A percentile compares a stretch with the other conserved stretches of the same genome.
phyloP scores from a whole-genome alignment of 805 yeast genomes.

The Myxozyma monticola region DNA sequence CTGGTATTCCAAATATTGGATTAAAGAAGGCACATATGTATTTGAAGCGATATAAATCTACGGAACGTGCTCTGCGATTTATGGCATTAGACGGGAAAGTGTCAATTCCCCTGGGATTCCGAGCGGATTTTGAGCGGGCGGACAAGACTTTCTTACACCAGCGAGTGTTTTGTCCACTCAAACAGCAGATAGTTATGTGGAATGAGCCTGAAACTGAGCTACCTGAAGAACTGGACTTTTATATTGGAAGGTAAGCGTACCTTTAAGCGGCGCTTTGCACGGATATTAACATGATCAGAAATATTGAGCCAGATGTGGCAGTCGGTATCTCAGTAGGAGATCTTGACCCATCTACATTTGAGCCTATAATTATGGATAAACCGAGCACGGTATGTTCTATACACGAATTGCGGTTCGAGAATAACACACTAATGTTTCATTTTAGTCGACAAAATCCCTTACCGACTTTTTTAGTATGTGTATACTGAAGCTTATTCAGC shows the following conservation, averaged over 20 bases:
- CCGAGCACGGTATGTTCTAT: neutral
- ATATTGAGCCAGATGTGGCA: slow-evolving; percentile 51
- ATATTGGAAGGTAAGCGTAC: slow-evolving; percentile 35
- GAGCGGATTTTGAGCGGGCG: slow-evolving; percentile 64
- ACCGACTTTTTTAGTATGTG: too few relatives aligned
- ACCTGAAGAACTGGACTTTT: slow-evolving; percentile 37
- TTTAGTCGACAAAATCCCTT: too few relatives aligned
- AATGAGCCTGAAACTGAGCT: slow-evolving; percentile 49
- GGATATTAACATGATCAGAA: slow-evolving; percentile 10
- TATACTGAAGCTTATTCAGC: too few relatives aligned
- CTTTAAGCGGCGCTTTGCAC: neutral
- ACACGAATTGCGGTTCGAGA: too few relatives aligned
- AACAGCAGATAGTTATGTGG: slow-evolving; percentile 53
- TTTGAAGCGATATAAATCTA: slow-evolving; percentile 51
- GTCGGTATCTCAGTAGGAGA: slow-evolving; percentile 60
- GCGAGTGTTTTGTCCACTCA: slow-evolving; percentile 74
- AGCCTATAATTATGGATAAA: slow-evolving; percentile 36
- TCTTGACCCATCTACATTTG: slow-evolving; percentile 62
- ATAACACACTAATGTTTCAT: too few relatives aligned
- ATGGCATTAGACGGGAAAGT: slow-evolving; percentile 62
- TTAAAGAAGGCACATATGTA: slow-evolving; percentile 68
- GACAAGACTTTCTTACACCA: slow-evolving; percentile 79
- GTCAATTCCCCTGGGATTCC: slow-evolving; percentile 57
- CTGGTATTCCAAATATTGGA: slow-evolving; percentile 82
- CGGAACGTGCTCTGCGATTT: slow-evolving; percentile 57